A percentile compares a stretch with the other conserved stretches of the same genome.
Evolutionary conservation across 257 asterid species (phyloP).

Genomic region (Orobanche coerulescens): DNA sequence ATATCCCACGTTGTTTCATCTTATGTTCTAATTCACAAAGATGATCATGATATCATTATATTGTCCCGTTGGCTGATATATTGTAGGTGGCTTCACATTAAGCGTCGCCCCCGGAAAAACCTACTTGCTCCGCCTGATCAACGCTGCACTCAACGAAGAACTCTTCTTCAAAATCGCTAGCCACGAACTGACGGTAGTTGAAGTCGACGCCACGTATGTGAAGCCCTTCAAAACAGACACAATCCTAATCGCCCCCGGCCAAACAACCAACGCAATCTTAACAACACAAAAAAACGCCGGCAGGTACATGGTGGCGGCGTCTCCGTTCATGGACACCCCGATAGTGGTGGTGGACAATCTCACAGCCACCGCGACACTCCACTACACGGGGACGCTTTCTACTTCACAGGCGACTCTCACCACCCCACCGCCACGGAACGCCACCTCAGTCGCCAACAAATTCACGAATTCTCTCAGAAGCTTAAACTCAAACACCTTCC

Average conservation of each 20-base stretch:
- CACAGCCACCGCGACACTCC: slow-evolving; percentile 57
- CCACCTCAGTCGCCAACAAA: slow-evolving; percentile 47
- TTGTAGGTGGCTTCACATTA: slow-evolving; percentile 34
- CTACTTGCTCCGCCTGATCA: slow-evolving; percentile 53
- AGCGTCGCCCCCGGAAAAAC: slow-evolving; percentile 44
- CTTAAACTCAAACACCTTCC: slow-evolving; percentile 43
- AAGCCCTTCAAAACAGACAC: slow-evolving; percentile 55
- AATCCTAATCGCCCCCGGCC: slow-evolving; percentile 54
- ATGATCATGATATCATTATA: no score
- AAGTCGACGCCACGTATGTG: slow-evolving; percentile 56
- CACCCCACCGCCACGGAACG: slow-evolving; percentile 39
- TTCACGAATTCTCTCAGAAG: slow-evolving; percentile 46
- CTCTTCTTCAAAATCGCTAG: slow-evolving; percentile 63
- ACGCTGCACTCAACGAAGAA: slow-evolving; percentile 66
- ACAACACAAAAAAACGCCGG: slow-evolving; percentile 31
- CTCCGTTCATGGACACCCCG: slow-evolving; percentile 55
- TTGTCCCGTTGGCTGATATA: no score
- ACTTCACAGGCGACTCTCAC: slow-evolving; percentile 30
- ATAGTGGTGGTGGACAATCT: slow-evolving; percentile 43
- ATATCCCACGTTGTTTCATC: no score
- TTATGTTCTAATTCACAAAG: no score
- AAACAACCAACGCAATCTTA: slow-evolving; percentile 43
- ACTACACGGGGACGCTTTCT: slow-evolving; percentile 46
- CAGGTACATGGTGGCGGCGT: slow-evolving; percentile 40
- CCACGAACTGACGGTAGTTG: slow-evolving; percentile 50